Conservation (phyloP, 2,329 filamentous ascomycete genomes). For the Aspergillus floridensis region DNA sequence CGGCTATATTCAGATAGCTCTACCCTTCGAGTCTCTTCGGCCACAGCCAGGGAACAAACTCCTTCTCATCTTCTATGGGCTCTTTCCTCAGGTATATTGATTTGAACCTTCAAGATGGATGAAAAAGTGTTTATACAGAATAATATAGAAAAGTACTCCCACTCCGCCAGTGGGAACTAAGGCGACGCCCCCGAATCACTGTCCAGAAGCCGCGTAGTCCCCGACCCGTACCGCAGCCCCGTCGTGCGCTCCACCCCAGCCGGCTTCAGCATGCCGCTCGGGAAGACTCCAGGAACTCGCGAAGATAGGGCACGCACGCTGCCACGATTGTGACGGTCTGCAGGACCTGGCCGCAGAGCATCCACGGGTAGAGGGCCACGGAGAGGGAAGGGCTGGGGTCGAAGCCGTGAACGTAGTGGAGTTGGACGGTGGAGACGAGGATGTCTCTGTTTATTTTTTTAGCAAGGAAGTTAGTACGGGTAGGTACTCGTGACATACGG, state of each 20-base stretch:
- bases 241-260: neutral
- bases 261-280: constrained; percentile 7
- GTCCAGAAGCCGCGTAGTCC: neutral
- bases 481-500: too few relatives aligned
- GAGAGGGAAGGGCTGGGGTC: neutral
- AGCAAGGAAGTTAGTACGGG: neutral
- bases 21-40: too few relatives aligned
- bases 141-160: too few relatives aligned
- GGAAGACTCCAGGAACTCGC: constrained; percentile 8
- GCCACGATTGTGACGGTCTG: constrained; percentile 6
- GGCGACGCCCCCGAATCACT: neutral
- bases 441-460: neutral
- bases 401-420: neutral
- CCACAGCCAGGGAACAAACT: too few relatives aligned
- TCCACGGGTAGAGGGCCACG: constrained; percentile 1
- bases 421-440: neutral
- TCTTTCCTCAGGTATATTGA: too few relatives aligned
- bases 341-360: constrained; percentile 6
- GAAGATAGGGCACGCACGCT: constrained; percentile 8
- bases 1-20: too few relatives aligned
- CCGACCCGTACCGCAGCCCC: neutral
- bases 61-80: too few relatives aligned
- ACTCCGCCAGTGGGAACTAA: neutral
- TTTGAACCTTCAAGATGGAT: too few relatives aligned
- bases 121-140: too few relatives aligned